Evolutionary conservation across 75 land plant species (phyloP), one percentile per base, ranked within the genome.

Genomic region (Pseudotsuga menziesii): DNA sequence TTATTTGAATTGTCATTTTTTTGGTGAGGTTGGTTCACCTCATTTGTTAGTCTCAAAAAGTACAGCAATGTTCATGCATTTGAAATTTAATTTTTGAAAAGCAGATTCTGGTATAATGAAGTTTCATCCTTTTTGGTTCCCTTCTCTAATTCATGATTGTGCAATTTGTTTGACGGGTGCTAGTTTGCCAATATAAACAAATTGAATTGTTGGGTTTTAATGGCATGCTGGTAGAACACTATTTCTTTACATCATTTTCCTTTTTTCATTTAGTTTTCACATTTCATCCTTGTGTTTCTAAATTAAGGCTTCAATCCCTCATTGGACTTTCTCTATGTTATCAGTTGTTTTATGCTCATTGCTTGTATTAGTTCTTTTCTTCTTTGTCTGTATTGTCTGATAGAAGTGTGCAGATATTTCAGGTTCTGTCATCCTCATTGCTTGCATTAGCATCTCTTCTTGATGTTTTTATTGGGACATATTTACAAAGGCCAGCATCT

Each of bases 351-450:
- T 5, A 6, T 44, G 7, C 6, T 44, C 6, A 75, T 74, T 76
- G 82, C 81, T 71, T 81, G 63, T 80, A 58, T 89, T 91, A 84
- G 78, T 77, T 22, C 3, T n/a, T 29, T 61, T 36, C 41, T 58
- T 27, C 61, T n/a, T 58, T 58, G 54, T 48, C 56, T 44, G 63
- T 27, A 56, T 44, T 48, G 32, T 36, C 62, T 25, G 56, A n/a
- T 13, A 13, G 25, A 52, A 72, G 56, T 36, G 7, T 48, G 58
- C 8, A 22, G 27, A 14, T 35, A 14, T 20, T 84, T 58, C 92
- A 96, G 98, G 91, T 94, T 27, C 73, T 90, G 39, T 87, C 94
- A 77, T 90, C 94, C 32, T 88, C 98, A 77, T 81, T 96, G 80
- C 84, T 96, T 74, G 92, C 98, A 52, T 76, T 96, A 64, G 89